phyloP scores from a whole-genome alignment of 768 basidiomycete species.

The Ephemerocybe angulata region DNA sequence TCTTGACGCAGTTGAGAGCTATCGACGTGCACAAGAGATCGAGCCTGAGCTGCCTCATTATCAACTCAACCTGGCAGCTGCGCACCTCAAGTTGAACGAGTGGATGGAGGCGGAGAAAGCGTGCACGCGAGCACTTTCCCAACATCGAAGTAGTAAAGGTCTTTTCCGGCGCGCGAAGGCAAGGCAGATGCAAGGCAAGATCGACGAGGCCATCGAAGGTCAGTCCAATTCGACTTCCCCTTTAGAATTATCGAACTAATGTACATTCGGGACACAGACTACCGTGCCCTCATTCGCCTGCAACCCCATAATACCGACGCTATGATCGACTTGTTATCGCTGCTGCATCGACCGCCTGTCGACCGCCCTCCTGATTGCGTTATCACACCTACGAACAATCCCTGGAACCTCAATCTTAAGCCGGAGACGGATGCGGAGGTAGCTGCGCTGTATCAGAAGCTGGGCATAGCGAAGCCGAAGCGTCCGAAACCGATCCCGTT shows the following conservation, averaged over 20 bases:
- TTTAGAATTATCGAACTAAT: background rate
- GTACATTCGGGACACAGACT: conserved; percentile 41
- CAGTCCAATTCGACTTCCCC: background rate
- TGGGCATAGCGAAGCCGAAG: conserved; percentile 40
- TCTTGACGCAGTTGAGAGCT: conserved; percentile 50
- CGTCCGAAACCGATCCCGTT: conserved; percentile 50
- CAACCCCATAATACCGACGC: conserved; percentile 68
- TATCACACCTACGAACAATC: conserved; percentile 21
- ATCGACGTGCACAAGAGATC: conserved; percentile 56
- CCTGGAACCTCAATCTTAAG: conserved; percentile 7
- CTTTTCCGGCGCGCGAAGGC: conserved; percentile 69
- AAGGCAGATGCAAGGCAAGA: conserved; percentile 52
- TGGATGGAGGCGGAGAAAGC: conserved; percentile 72
- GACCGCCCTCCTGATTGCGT: conserved; percentile 13
- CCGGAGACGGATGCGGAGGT: conserved; percentile 17
- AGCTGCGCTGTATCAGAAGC: conserved; percentile 16
- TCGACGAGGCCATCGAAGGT: conserved; percentile 63
- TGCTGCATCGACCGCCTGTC: conserved; percentile 26
- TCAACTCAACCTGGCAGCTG: conserved; percentile 73
- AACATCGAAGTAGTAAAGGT: conserved; percentile 67
- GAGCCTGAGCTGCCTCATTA: conserved; percentile 76
- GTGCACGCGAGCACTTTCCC: conserved; percentile 59
- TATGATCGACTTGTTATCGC: conserved; percentile 46
- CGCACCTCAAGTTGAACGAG: conserved; percentile 68
- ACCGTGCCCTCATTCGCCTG: conserved; percentile 55